Percentiles rank a stretch among this genome's conserved stretches.
Conservation (phyloP, 2,329 filamentous ascomycete genomes). For the Fulvia fulva region DNA sequence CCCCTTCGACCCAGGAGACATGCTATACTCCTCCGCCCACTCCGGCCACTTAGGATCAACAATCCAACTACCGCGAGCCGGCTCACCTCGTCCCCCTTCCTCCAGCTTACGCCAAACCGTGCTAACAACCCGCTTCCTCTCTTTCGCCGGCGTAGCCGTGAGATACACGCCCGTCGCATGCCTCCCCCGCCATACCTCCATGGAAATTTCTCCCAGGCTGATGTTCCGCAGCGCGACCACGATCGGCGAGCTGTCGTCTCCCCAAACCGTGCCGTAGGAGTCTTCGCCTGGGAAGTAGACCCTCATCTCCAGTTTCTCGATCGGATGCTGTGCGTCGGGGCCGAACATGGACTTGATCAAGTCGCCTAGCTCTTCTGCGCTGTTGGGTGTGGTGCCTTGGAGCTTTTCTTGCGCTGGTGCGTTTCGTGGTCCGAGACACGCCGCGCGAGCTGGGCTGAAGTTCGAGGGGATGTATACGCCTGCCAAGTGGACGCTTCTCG, state of each 20-base stretch:
- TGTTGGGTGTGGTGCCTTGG: conserved; percentile 22
- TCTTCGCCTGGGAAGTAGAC: conserved; percentile 40
- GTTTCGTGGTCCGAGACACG: conserved; percentile 10
- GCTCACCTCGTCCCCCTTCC: conserved; percentile 25
- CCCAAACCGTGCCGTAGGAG: conserved; percentile 38
- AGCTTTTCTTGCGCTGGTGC: conserved; percentile 7
- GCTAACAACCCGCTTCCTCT: conserved; percentile 23
- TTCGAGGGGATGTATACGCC: conserved; percentile 34
- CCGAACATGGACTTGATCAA: conserved; percentile 35
- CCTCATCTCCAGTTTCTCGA: conserved; percentile 37
- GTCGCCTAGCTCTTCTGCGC: conserved; percentile 30
- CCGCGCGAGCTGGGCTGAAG: conserved; percentile 19
- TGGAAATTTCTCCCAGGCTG: conserved; percentile 36
- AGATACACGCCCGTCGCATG: conserved; percentile 33
- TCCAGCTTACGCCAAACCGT: conserved; percentile 33
- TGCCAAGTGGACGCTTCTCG: conserved; percentile 39
- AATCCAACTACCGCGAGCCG: conserved; percentile 29
- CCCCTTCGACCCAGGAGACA: conserved; percentile 6
- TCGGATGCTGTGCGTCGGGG: conserved; percentile 16
- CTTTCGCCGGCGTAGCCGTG: conserved; percentile 14
- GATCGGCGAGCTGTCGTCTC: conserved; percentile 36
- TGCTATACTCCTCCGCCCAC: conserved; percentile 18
- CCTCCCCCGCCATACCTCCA: conserved; percentile 33
- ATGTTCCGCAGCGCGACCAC: conserved; percentile 37
- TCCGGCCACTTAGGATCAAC: conserved; percentile 31